These are phyloP conservation scores for Hypoxylon sp. DNA, from an alignment of 2,329 filamentous ascomycete genomes.

Conservation along the genomic window DNA sequence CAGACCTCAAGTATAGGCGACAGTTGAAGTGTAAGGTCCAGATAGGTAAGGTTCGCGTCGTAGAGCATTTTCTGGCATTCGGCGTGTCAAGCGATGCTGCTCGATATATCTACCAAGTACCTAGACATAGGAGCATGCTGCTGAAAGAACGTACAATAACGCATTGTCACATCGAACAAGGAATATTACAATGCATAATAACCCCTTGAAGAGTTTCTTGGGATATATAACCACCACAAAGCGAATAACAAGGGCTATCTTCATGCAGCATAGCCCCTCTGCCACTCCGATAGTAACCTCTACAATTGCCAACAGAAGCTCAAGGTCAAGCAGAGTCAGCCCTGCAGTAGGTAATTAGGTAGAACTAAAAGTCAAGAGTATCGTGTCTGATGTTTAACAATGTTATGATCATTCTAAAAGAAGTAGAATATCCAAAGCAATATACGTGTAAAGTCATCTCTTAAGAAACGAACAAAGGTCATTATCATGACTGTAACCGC, in stretches of 20 bases:
- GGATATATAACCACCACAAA: no score
- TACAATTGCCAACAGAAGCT: background rate
- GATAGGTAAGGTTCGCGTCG: background rate
- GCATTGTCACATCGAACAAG: background rate
- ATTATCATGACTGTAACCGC: conserved; percentile 23
- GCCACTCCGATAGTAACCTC: background rate
- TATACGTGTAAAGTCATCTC: conserved; percentile 20
- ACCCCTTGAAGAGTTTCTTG: background rate
- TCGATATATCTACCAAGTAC: background rate
- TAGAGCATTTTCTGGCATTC: background rate
- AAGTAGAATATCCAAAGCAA: background rate
- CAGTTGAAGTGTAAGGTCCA: background rate
- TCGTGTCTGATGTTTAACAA: background rate
- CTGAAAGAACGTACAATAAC: background rate
- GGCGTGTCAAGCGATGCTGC: no score
- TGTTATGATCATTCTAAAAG: background rate
- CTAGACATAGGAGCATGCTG: background rate
- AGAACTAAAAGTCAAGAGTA: background rate
- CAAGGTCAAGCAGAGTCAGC: no score
- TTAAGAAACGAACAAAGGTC: conserved; percentile 19
- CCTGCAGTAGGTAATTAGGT: no score
- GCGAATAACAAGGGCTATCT: background rate
- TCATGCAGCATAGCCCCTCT: background rate
- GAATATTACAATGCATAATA: background rate
- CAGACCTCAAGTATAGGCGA: background rate